Conservation (phyloP, 768 basidiomycete genomes). For the Panellus pusillus region DNA sequence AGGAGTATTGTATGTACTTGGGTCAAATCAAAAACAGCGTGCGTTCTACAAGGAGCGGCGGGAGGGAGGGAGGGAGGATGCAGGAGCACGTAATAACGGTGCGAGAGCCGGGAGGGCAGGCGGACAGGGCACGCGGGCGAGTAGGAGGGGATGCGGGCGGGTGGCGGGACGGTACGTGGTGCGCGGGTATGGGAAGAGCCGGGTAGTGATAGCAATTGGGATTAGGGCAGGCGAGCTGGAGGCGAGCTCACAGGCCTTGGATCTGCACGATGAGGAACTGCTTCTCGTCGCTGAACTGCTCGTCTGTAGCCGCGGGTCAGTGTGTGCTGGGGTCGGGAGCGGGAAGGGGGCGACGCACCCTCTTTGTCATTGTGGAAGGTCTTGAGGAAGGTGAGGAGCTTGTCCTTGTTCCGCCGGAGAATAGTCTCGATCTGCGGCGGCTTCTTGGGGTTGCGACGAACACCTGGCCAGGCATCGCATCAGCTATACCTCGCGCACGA, state of each 20-base stretch:
- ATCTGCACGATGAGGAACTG: slow-evolving; percentile 95
- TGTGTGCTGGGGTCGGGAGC: background rate
- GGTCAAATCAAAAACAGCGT: no score
- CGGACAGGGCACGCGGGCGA: no score
- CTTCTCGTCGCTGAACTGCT: slow-evolving; percentile 97
- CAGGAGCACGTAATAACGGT: no score
- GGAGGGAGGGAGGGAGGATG: no score
- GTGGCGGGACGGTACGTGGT: no score
- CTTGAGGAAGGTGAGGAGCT: slow-evolving; percentile 84
- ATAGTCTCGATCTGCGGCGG: slow-evolving; percentile 93
- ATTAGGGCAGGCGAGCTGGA: background rate
- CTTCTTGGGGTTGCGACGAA: slow-evolving; percentile 99
- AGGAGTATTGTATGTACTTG: no score
- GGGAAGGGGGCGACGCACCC: slow-evolving; percentile 46
- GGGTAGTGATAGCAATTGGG: no score
- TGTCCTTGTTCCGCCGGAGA: slow-evolving; percentile 90
- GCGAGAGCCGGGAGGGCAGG: no score
- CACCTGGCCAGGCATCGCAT: slow-evolving; percentile 48
- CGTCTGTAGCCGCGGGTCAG: slow-evolving; percentile 53
- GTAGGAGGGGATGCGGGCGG: no score
- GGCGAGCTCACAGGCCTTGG: slow-evolving; percentile 56
- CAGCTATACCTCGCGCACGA: background rate
- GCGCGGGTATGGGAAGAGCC: no score
- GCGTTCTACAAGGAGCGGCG: no score
- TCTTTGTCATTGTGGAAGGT: slow-evolving; percentile 98